Evolutionary conservation across 73 alveolate genomes (phyloP), one percentile per base, ranked within the genome.

Genomic region (Uronychia setigera): DNA sequence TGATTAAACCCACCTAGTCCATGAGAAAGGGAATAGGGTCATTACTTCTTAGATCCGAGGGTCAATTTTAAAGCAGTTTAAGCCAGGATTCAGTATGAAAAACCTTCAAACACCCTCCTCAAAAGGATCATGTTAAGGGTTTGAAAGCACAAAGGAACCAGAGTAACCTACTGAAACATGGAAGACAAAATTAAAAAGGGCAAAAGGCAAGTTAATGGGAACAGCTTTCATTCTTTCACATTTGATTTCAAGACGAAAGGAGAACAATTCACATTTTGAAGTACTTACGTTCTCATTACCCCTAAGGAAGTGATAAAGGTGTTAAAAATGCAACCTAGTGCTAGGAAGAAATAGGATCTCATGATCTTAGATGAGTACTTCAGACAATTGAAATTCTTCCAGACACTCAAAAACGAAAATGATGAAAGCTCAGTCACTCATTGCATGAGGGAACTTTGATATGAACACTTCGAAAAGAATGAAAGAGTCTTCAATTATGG

Each of bases 361-460:
- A 19, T 46, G 67, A 19, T 46, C 67, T 46, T 46, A 46, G 67
- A 11, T 46, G 67, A 46, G 5, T 46, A 11, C 19, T 46, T 46
- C 67, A 46, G 19, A 46, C 5, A 46, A 5, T 11, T 46, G 67
- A 5, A 46, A 46, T 46, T 46, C 19, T 46, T 46, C 67, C 34
- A 85, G 79, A 59, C 79, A 0, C 60, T 90, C 19, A 83, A 29
- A 0, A 59, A 86, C 33, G 81, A 75, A 26, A 86, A 74, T 0
- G 89, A 87, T 60, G 81, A 84, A 57, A 85, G 58, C 25, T 78
- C 92, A 13, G 74, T 79, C 31, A 33, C 31, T 29, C 85, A 59
- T n/a, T 86, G 92, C 83, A 76, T 81, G 77, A 90, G 76, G 75
- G 60, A 76, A 0, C 77, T 90, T 86, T 30, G 33, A 31, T 60